Evolutionary conservation across 495 filamentous ascomycete genomes (phyloP), one percentile per base, ranked within the genome.

Genomic region (Daldinia bambusicola): DNA sequence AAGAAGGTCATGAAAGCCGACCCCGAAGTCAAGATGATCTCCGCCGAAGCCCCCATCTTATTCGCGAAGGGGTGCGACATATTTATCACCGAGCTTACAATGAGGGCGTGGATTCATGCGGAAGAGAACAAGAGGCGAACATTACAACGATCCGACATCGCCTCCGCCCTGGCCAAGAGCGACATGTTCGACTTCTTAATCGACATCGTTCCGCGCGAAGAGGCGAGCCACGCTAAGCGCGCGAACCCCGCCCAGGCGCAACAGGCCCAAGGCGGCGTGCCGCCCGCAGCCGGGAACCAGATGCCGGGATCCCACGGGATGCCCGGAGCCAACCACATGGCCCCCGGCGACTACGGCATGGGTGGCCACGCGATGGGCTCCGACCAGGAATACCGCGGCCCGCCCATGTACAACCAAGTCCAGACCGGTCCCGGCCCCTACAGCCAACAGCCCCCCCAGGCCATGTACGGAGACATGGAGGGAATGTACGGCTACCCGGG

Each of bases 1-100:
- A 99, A 98, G 86, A 99, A 99, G 78, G 95, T 99, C 72, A 99
- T 99, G 95, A 99, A 99, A 81, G 95, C 95, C 2, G 95, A 99
- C 72, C 95, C 95, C 1, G 95, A 99, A 70, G 95, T 99, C 55
- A 99, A 99, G 83, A 99, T 99, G 95, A 99, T 99, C 57, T 97
- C 94, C 10, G 95, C 95, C 20, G 95, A 99, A 81, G 95, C 95
- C 6, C 95, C 95, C 12, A 99, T 99, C 75, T 83, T 99, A 14
- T 99, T 99, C 76, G 95, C 95, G 55, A 99, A 99, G 83, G 95
- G 96, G 43, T 99, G 95, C 81, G 95, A 99, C 78, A 98, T 99
- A 75, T 99, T 99, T 82, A 99, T 99, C 76, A 99, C 95, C 3
- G 95, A 99, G 80, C 85, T 99, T 51, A 98, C 95, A 0, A 99